Evolutionary conservation across 2,329 filamentous ascomycete genomes (phyloP), one percentile per base, ranked within the genome.

Genomic region (Ceratocystis eucalypticola): DNA sequence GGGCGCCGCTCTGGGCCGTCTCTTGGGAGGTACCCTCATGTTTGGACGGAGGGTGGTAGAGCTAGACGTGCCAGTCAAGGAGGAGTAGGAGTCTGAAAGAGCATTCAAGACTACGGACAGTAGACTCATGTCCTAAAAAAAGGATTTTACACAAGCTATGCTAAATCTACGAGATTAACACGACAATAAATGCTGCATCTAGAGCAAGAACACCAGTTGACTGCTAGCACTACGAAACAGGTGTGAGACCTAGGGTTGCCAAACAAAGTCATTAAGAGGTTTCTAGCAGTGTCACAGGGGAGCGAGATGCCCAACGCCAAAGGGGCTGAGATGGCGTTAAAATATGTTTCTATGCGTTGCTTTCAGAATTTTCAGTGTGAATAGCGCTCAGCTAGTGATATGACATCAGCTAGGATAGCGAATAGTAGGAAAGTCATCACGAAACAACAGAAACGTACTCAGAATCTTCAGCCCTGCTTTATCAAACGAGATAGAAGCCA

Each of bases 1-100:
- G 5, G 94, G 94, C 0, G 91, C 89, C 75, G 80, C 84, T 0
- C 70, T 89, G 12, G 91, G 91, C 1, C 87, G 88, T 73, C 72
- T 84, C 66, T 70, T 85, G 20, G 85, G 86, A 0, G 82, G 82
- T 2, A 77, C 76, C 1, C 62, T 82, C 67, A 75, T 77, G 5
- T 80, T 77, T 70, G 80, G 80, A 45, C 79, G 74, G 74, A 76
- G 74, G 68, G 76, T 81, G 6, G 65, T 68, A 10, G 62, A 68
- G 69, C 68, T 69, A 46, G 66, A 69, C 46, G 20, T 67, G 59
- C 46, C 59, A 48, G 65, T 66, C 1, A 73, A 74, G 67, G 71
- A 74, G 48, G 74, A 75, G 53, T 75, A 70, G 67, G n/a, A 61
- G 48, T 25, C 44, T 5, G 20, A 10, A n/a, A 30, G 55, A 45